A percentile compares a stretch with the other conserved stretches of the same genome.
phyloP scores from a whole-genome alignment of 2,329 filamentous ascomycete genomes.

The Fusarium paranaense region DNA sequence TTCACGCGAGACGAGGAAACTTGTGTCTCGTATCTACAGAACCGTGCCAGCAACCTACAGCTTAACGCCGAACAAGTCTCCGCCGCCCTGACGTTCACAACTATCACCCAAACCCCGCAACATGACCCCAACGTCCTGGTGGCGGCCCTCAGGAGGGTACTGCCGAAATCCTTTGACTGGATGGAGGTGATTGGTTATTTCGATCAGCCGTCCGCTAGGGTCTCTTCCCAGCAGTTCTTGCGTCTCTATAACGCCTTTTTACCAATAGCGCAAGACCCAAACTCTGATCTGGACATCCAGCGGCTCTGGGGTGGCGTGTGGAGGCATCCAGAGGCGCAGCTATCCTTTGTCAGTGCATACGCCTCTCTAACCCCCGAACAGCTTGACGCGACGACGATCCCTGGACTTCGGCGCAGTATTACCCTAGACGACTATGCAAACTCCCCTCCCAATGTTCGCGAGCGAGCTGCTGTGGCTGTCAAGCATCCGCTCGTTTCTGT shows the following conservation, averaged over 20 bases:
- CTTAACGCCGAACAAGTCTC: constrained; percentile 87
- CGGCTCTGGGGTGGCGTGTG: constrained; percentile 90
- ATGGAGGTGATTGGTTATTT: constrained; percentile 81
- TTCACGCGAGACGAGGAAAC: constrained; percentile 82
- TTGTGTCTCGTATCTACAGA: constrained; percentile 66
- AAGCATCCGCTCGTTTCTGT: constrained; percentile 91
- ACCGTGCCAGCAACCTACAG: constrained; percentile 65
- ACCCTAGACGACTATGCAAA: constrained; percentile 67
- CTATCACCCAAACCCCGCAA: constrained; percentile 67
- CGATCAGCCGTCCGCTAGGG: constrained; percentile 80
- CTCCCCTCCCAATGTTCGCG: constrained; percentile 61
- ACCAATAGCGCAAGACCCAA: constrained; percentile 71
- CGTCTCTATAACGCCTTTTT: constrained; percentile 83
- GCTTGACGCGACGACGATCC: constrained; percentile 87
- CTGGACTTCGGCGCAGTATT: constrained; percentile 83
- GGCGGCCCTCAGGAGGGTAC: constrained; percentile 70
- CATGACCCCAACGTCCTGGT: constrained; percentile 68
- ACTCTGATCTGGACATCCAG: constrained; percentile 79
- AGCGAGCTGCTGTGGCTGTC: constrained; percentile 71
- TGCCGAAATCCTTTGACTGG: constrained; percentile 75
- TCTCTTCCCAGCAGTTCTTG: constrained; percentile 84
- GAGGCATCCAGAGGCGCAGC: constrained; percentile 86
- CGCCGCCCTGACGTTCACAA: constrained; percentile 76
- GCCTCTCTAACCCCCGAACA: constrained; percentile 79
- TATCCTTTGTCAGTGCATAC: constrained; percentile 94